These are phyloP conservation scores for Solanum rostratum DNA, from an alignment of 257 asterid genomes.

Conservation along the genomic window DNA sequence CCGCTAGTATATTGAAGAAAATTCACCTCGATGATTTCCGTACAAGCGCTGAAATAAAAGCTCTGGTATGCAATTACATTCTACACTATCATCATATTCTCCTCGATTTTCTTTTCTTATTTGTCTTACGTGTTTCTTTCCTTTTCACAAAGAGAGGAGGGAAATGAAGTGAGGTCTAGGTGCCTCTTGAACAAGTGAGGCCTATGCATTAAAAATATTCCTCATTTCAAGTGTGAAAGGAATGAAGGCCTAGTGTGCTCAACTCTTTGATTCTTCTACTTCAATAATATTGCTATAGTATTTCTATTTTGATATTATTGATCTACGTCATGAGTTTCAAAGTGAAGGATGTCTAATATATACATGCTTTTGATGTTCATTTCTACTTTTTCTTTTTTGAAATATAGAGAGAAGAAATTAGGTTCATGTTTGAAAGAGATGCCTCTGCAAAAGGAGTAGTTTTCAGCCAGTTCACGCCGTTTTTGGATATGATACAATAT, in stretches of 20 bases:
- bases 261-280: neutral
- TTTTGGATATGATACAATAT: conserved; percentile 77
- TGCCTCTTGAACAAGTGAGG: neutral
- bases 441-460: conserved; percentile 93
- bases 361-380: neutral
- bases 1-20: conserved; percentile 72
- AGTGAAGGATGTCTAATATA: neutral
- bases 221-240: neutral
- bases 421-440: conserved; percentile 42
- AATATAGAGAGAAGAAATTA: conserved; percentile 79
- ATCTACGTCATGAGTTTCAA: neutral
- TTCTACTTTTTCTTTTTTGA: conserved; percentile 10
- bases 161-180: no score
- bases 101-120: neutral
- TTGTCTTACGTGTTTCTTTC: conserved; percentile 16
- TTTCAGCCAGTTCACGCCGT: conserved; percentile 90
- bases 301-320: no score
- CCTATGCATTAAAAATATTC: neutral
- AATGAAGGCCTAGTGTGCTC: no score
- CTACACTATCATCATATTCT: neutral
- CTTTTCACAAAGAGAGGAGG: neutral
- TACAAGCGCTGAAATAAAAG: conserved; percentile 87
- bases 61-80: conserved; percentile 46
- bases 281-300: neutral
- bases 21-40: conserved; percentile 47